Conservation (phyloP, 805 yeast species). For the Candida dendrica region DNA sequence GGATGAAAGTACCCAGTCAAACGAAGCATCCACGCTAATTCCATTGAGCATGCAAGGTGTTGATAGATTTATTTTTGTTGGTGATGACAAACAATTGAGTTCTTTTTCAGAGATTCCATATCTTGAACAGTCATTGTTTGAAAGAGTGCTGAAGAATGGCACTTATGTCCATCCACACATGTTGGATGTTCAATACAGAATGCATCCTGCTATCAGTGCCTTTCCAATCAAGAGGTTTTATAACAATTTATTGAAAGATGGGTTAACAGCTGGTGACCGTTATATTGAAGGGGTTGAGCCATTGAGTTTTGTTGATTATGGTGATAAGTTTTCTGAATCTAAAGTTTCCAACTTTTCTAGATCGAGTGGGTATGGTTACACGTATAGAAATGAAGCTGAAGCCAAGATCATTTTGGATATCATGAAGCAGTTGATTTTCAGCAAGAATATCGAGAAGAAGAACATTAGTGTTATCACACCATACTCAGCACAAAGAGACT, state of each 20-base stretch:
- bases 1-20: slow-evolving; percentile 97
- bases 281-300: slow-evolving; percentile 72
- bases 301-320: slow-evolving; percentile 70
- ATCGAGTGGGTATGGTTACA: no score
- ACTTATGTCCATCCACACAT: slow-evolving; percentile 52
- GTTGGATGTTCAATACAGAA: slow-evolving; percentile 89
- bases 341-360: slow-evolving; percentile 61
- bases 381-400: no score
- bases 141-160: slow-evolving; percentile 92
- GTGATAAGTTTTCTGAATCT: slow-evolving; percentile 53
- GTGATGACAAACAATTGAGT: slow-evolving; percentile 95
- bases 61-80: slow-evolving; percentile 88
- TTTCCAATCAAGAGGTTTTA: slow-evolving; percentile 89
- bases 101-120: slow-evolving; percentile 72
- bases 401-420: no score
- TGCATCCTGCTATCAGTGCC: slow-evolving; percentile 87
- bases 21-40: slow-evolving; percentile 83
- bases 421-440: slow-evolving; percentile 61
- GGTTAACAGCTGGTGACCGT: no score
- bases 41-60: slow-evolving; percentile 93
- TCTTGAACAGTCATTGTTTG: slow-evolving; percentile 90
- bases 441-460: slow-evolving; percentile 42
- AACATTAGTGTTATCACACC: slow-evolving; percentile 91
- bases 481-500: slow-evolving; percentile 76
- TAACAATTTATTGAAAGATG: slow-evolving; percentile 64